Conservation (phyloP, 768 basidiomycete species). For the Daedaleopsis nitida region DNA sequence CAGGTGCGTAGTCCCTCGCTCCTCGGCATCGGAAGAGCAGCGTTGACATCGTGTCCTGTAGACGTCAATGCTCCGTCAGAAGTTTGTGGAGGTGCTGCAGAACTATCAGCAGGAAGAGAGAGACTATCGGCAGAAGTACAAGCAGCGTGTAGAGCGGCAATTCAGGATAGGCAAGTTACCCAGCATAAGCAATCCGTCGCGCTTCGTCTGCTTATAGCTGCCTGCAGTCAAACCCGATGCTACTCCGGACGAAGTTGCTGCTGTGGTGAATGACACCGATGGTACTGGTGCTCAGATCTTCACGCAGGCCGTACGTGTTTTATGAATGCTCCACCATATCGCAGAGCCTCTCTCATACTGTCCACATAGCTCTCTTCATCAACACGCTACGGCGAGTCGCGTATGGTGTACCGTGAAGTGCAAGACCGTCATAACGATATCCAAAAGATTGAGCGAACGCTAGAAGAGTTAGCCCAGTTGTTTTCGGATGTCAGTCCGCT, state of each 20-base stretch:
- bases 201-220: neutral
- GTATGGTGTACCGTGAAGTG: conserved; percentile 83
- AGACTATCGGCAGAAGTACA: conserved; percentile 76
- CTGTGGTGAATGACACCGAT: conserved; percentile 83
- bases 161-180: conserved; percentile 73
- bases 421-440: conserved; percentile 89
- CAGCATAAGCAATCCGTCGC: neutral
- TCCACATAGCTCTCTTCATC: conserved; percentile 65
- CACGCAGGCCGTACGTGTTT: conserved; percentile 69
- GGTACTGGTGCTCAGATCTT: conserved; percentile 78
- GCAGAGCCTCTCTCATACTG: neutral
- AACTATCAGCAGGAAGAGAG: conserved; percentile 83
- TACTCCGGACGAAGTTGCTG: conserved; percentile 81
- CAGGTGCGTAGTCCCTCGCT: conserved; percentile 48
- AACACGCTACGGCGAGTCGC: conserved; percentile 81
- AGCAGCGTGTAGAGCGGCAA: conserved; percentile 82
- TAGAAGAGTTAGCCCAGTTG: conserved; percentile 86
- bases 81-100: conserved; percentile 86
- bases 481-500: conserved; percentile 67
- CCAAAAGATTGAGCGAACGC: conserved; percentile 79
- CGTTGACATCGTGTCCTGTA: neutral
- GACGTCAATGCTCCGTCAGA: conserved; percentile 27
- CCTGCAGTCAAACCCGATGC: conserved; percentile 87
- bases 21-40: neutral
- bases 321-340: neutral